phyloP scores from a whole-genome alignment of 805 yeast genomes.

The Kodamaea leandrae region DNA sequence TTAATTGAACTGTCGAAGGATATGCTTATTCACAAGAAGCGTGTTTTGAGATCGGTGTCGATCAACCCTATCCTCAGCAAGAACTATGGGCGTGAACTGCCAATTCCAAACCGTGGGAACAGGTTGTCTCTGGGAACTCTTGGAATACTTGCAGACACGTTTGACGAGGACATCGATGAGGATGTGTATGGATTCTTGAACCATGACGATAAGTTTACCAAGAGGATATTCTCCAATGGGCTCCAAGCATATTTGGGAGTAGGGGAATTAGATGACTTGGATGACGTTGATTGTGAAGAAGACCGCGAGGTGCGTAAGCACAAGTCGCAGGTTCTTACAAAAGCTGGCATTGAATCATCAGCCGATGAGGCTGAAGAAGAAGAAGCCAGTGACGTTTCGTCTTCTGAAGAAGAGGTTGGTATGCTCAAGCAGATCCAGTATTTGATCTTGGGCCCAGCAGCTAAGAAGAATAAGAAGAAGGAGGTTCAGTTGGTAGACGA shows the following conservation, averaged over 20 bases:
- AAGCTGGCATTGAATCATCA: conserved; percentile 9
- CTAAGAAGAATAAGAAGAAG: conserved; percentile 16
- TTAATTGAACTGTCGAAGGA: conserved; percentile 49
- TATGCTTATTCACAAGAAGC: conserved; percentile 41
- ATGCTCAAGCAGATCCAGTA: conserved; percentile 35
- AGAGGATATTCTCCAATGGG: conserved; percentile 28
- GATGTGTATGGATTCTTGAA: conserved; percentile 33
- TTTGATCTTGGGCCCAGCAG: conserved; percentile 29
- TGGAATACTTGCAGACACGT: conserved; percentile 9
- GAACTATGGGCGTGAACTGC: conserved; percentile 12
- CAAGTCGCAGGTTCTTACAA: conserved; percentile 31
- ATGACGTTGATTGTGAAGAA: conserved; percentile 8
- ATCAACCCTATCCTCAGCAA: conserved; percentile 23
- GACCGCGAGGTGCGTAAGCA: conserved; percentile 29
- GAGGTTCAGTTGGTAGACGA: conserved; percentile 36
- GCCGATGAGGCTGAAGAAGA: conserved; percentile 16
- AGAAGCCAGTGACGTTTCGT: conserved; percentile 8
- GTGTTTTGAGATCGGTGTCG: conserved; percentile 41
- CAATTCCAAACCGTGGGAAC: conserved; percentile 1
- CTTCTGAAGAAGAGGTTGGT: conserved; percentile 24
- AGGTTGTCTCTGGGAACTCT: conserved; percentile 6
- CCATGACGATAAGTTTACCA: conserved; percentile 22
- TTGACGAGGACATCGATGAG: conserved; percentile 21
- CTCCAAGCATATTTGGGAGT: conserved; percentile 23
- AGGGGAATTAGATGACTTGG: conserved; percentile 20